Conservation (phyloP, 179 eudicot genomes). For the Patellifolia procumbens region DNA sequence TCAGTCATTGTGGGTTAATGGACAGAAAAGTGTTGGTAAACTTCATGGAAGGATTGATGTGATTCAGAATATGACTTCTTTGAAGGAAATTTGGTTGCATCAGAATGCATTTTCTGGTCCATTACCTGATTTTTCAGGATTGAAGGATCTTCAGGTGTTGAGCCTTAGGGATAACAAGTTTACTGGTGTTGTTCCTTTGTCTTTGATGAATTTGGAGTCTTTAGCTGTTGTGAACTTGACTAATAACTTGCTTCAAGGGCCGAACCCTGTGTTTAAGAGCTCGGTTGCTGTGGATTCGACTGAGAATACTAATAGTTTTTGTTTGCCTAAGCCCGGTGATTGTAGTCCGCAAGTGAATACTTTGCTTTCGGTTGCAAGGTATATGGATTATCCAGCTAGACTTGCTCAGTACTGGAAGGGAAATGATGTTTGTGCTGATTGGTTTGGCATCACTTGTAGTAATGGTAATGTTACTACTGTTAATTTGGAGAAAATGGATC, state of each 20-base stretch:
- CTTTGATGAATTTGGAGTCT: conserved; percentile 56
- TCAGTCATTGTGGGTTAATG: conserved; percentile 78
- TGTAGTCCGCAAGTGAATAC: conserved; percentile 59
- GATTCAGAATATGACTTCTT: conserved; percentile 64
- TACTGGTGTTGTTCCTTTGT: conserved; percentile 61
- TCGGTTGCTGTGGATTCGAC: conserved; percentile 55
- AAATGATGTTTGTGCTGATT: conserved; percentile 59
- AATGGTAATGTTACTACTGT: conserved; percentile 58
- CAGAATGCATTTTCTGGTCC: conserved; percentile 64
- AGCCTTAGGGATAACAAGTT: conserved; percentile 61
- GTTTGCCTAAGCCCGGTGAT: conserved; percentile 54
- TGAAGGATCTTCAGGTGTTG: conserved; percentile 47
- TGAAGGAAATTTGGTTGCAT: conserved; percentile 77
- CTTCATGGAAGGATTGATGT: conserved; percentile 68
- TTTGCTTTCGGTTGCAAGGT: conserved; percentile 49
- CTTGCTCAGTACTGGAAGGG: conserved; percentile 77
- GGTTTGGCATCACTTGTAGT: conserved; percentile 76
- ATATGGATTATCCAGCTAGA: conserved; percentile 56
- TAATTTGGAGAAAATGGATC: conserved; percentile 63
- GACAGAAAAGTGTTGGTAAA: conserved; percentile 47
- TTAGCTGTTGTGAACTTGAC: conserved; percentile 65
- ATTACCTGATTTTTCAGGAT: conserved; percentile 69
- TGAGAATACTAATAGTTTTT: conserved; percentile 55
- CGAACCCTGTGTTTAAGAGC: conserved; percentile 55
- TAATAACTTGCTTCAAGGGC: conserved; percentile 73